These are phyloP conservation scores for Prunus mongolica DNA, from an alignment of 306 rosid species.

Conservation along the genomic window DNA sequence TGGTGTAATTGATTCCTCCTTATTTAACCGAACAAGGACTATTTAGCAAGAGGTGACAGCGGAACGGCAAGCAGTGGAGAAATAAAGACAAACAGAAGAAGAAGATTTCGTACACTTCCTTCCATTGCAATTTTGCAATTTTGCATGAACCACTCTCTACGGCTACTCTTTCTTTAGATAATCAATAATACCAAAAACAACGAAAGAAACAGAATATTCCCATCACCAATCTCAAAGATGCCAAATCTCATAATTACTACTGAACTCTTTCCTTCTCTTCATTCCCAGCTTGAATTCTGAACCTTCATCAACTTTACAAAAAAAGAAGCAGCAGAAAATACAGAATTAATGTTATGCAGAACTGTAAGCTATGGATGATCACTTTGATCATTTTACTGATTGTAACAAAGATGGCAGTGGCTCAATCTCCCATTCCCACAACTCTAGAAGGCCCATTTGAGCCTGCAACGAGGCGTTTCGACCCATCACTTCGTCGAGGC, in stretches of 20 bases:
- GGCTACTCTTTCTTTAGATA: too few species aligned
- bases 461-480: constrained; percentile 66
- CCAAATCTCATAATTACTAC: not conserved
- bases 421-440: constrained; percentile 51
- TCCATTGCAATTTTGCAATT: too few species aligned
- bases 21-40: too few species aligned
- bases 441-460: constrained; percentile 83
- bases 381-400: constrained; percentile 22
- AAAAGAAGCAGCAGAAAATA: not conserved
- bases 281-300: not conserved
- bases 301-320: not conserved
- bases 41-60: too few species aligned
- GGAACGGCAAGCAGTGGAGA: too few species aligned
- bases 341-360: constrained; percentile 24
- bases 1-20: too few species aligned
- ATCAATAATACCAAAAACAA: not conserved
- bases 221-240: not conserved
- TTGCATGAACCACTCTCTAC: too few species aligned
- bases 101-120: too few species aligned
- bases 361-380: constrained; percentile 31
- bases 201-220: not conserved
- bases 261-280: not conserved
- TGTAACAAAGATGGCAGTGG: constrained; percentile 24
- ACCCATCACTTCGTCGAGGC: constrained; percentile 57
- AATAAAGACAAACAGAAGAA: too few species aligned